Evolutionary conservation across 2,329 filamentous ascomycete species (phyloP).

Genomic region (Sporothrix phasma): DNA sequence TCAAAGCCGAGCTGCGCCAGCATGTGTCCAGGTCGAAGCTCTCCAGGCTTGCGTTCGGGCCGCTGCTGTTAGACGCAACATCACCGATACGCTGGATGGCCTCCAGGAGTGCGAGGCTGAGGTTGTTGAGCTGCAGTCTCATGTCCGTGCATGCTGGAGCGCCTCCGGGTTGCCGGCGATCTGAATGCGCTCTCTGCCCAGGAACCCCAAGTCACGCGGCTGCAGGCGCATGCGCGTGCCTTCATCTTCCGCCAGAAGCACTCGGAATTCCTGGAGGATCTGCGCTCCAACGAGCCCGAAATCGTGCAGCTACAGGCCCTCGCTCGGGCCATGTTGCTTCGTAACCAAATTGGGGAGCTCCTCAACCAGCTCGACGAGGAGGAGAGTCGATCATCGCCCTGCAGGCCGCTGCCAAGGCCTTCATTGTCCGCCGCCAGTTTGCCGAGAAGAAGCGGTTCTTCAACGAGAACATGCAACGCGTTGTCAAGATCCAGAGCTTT

Average conservation of each 20-base stretch:
- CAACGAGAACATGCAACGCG: slow-evolving; percentile 95
- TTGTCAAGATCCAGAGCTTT: slow-evolving; percentile 97
- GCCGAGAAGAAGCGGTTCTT: slow-evolving; percentile 81
- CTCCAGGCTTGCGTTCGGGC: slow-evolving; percentile 47
- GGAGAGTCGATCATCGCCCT: slow-evolving; percentile 65
- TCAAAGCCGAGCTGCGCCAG: slow-evolving; percentile 39
- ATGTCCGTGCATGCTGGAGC: slow-evolving; percentile 50
- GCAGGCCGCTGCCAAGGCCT: slow-evolving; percentile 64
- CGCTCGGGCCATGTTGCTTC: slow-evolving; percentile 67
- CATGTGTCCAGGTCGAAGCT: slow-evolving; percentile 34
- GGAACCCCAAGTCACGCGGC: slow-evolving; percentile 43
- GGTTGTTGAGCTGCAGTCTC: slow-evolving; percentile 46
- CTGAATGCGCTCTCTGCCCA: slow-evolving; percentile 48
- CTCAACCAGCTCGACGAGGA: slow-evolving; percentile 72
- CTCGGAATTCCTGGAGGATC: slow-evolving; percentile 53
- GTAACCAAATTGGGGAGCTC: slow-evolving; percentile 61
- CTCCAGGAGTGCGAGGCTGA: slow-evolving; percentile 37
- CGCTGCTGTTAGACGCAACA: slow-evolving; percentile 41
- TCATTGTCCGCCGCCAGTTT: slow-evolving; percentile 64
- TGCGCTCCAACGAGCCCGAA: slow-evolving; percentile 57
- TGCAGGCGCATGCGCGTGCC: slow-evolving; percentile 62
- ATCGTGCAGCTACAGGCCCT: slow-evolving; percentile 65
- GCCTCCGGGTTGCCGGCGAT: slow-evolving; percentile 39
- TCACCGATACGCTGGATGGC: slow-evolving; percentile 38
- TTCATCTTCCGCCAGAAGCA: slow-evolving; percentile 52